Base-by-base conservation (phyloP, 495 filamentous ascomycete species). In the Terfezia boudieri region DNA sequence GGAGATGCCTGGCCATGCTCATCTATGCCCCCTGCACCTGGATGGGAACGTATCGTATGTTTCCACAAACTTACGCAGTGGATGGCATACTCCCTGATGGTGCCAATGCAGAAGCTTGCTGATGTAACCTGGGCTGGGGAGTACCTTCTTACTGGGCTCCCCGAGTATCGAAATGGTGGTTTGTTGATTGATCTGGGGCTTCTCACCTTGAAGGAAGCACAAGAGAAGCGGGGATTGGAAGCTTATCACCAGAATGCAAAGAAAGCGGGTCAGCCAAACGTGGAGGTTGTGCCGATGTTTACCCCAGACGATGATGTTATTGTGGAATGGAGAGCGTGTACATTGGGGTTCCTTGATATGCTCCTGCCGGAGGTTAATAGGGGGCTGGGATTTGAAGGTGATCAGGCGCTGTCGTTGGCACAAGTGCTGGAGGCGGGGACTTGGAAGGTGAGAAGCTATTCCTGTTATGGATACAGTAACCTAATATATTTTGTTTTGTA, bases 1-100 rank as follows among this genome's bases (percentile, higher is more conserved):
- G 90, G 90, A 48, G 90, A 98, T 64, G 90, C 92, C 32, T 98
- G 90, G 90, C 82, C 79, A 0, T 94, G 86, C 66, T 81, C 80
- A 37, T 75, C 78, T 50, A 80, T 96, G 74, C 86, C 88, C 0
- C 78, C 83, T 16, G 82, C 82, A 14, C 64, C 68, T 43, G 66
- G 67, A 17, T 96, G 90, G 92, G 89, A 98, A 64, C 82, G 76
- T 60, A 94, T 98, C 59, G 80, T 94, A 8, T 89, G 92, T 1
- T 92, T 94, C 75, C 85, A 92, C 70, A 92, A 92, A 62, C 76
- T 89, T 32, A 88, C 85, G 0, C 85, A 92, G 60, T 92, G 85
- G 85, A 79, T 89, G 53, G 79, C 81, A 7, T 94, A 92, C 67
- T 92, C 86, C 17, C 70, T 94, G 32, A 86, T 87, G 76, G 83